Base-by-base conservation (phyloP, 306 rosid species). In the Betula pendula region DNA sequence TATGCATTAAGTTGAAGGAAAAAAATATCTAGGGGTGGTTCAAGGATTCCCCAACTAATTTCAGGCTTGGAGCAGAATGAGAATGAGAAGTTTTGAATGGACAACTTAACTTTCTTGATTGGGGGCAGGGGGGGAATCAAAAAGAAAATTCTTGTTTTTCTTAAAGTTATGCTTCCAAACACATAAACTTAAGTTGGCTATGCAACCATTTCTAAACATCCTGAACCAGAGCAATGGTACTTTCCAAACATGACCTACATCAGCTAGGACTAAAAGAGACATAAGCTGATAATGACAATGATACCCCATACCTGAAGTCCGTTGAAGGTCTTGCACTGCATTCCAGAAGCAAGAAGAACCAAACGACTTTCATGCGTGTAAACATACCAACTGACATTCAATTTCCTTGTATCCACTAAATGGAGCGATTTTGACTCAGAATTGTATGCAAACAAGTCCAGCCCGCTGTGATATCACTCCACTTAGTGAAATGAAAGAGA, bases 321-420 rank as follows among this genome's bases (percentile, higher is more conserved):
- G 25, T 86, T 90, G 82, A 95, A 92, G 87, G 85, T 89, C 85
- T 89, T 95, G 93, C 97, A 89, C 81, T 92, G 99, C 97, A 95
- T 91, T 81, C 99, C 99, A 85, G 96, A 87, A 81, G 99, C 97
- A 72, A 95, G 96, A 86, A 92, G 96, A 83, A 95, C 96, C 91
- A 91, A 80, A 51, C 99, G 97, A 86, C 99, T 95, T 88, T 95
- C 99, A 80, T 95, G 99, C 11, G 99, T 95, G 80, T 95, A 95
- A 70, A 87, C 88, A 83, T 85, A 91, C 94, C 99, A 95, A 87
- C 90, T 90, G 69, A 91, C 98, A 76, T 80, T 89, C 83, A 92
- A 44, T 86, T 86, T 95, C 89, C 85, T 95, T 74, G 94, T 83
- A 80, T 95, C 97, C 65, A 95, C 97, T 89, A 92, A 84, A 33